A percentile compares a stretch with the other conserved stretches of the same genome.
Evolutionary conservation across 306 rosid species (phyloP).

Genomic region (Trifolium dubium): DNA sequence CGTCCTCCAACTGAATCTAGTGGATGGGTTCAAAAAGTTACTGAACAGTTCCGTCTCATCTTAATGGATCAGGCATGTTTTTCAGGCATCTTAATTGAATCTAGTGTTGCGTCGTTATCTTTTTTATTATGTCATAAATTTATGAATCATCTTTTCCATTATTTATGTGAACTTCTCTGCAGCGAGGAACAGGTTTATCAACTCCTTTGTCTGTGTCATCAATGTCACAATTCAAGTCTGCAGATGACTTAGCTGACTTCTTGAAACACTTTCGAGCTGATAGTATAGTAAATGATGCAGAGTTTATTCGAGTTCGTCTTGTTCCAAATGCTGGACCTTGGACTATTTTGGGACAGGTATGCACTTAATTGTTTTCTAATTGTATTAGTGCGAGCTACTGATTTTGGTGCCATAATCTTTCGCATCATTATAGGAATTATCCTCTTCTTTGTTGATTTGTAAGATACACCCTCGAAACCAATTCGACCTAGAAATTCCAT

Average conservation of each 20-base stretch:
- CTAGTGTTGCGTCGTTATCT: background rate
- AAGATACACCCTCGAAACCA: constrained; percentile 24
- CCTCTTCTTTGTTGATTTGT: constrained; percentile 8
- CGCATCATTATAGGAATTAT: constrained; percentile 6
- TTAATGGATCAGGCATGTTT: constrained; percentile 92
- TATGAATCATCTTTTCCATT: constrained; percentile 35
- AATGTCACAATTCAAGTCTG: constrained; percentile 75
- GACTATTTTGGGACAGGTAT: constrained; percentile 96
- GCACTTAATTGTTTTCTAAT: constrained; percentile 32
- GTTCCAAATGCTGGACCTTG: constrained; percentile 90
- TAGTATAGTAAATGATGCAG: constrained; percentile 89
- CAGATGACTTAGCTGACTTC: constrained; percentile 65
- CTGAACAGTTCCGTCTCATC: constrained; percentile 83
- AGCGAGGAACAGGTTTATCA: constrained; percentile 98
- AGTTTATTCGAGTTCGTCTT: constrained; percentile 76
- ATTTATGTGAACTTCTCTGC: constrained; percentile 45
- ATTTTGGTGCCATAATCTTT: constrained; percentile 22
- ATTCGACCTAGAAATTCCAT: constrained; percentile 30
- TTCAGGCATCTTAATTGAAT: constrained; percentile 38
- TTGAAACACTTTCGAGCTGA: constrained; percentile 89
- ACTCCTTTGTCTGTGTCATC: constrained; percentile 89
- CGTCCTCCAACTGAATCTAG: constrained; percentile 77
- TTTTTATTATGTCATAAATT: constrained; percentile 2
- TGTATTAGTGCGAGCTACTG: constrained; percentile 34
- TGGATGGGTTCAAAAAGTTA: constrained; percentile 90